Evolutionary conservation across 805 yeast species (phyloP), one percentile per base, ranked within the genome.

Genomic region (Jamesozyma jinghongensis): DNA sequence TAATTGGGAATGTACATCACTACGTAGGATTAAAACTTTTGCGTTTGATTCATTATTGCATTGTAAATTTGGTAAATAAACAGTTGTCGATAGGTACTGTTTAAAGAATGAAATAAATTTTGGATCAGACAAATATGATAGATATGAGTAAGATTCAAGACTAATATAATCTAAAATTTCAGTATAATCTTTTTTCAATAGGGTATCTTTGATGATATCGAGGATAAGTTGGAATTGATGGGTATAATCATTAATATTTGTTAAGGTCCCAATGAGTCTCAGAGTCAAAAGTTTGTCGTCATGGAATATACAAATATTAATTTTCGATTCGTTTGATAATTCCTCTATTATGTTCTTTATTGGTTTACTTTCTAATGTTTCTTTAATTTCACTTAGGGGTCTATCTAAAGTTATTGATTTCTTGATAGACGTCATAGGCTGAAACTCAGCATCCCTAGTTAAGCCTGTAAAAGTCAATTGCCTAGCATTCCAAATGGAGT

Each of bases 91-190:
- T 5, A 39, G 18, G 17, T 39, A 32, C 13, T 34, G n/a, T 10
- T 39, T 34, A 13, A 39, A 38, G 17, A 57, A 38, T 38, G 52
- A 53, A 13, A 43, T 45, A 38, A 46, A 47, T 19, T 52, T 52
- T 12, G 48, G 40, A n/a, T 59, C 59, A 12, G 46, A 19, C 12
- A 39, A 43, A 12, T 42, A 37, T 7, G 63, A 60, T 19, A 58
- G 32, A 3, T 51, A 32, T 13, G 60, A 49, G 18, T 40, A 34
- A 5, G 58, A 47, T 12, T 47, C 48, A 20, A 59, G 22, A n/a
- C 45, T 47, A 13, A 56, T 34, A 30, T 37, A 42, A 38, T 54
- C 50, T 13, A 56, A 41, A 22, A 54, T 41, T 22, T 6, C 10
- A 7, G 10, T 7, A 22, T 22, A 6, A 22, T 22, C 10, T 22